Conservation (phyloP, 306 rosid species). For the Pyrus betulifolia region DNA sequence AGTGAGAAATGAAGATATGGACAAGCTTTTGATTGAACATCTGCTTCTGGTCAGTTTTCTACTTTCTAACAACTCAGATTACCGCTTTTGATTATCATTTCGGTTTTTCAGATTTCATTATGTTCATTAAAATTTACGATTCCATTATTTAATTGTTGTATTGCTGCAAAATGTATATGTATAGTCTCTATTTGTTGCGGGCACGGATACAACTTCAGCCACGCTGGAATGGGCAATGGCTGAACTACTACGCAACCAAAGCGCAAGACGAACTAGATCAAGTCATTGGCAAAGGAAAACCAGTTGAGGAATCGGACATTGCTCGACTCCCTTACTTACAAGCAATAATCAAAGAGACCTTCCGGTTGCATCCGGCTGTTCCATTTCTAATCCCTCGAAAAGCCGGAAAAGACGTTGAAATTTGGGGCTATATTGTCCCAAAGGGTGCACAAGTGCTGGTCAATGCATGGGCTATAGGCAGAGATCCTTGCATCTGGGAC, state of each 20-base stretch:
- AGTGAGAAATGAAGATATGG: no score
- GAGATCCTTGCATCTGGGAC: conserved; percentile 14
- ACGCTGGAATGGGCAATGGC: not conserved
- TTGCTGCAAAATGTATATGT: not conserved
- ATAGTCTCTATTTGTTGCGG: no score
- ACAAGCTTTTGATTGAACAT: no score
- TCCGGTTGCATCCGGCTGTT: no score
- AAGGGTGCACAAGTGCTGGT: conserved; percentile 20
- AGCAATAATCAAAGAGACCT: no score
- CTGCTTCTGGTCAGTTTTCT: no score
- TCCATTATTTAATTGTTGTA: not conserved
- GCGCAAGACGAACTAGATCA: not conserved
- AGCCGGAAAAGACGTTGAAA: no score
- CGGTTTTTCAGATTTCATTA: not conserved
- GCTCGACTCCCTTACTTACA: not conserved
- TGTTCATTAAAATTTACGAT: not conserved
- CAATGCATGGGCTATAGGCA: conserved; percentile 19
- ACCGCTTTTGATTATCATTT: not conserved
- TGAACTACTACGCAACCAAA: not conserved
- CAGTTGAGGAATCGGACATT: conserved; percentile 1
- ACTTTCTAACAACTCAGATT: not conserved
- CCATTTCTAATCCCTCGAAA: no score
- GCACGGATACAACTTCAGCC: no score
- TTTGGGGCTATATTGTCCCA: not conserved
- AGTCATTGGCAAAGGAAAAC: conserved; percentile 1